phyloP scores from a whole-genome alignment of 257 asterid species.

The Lithospermum erythrorhizon region DNA sequence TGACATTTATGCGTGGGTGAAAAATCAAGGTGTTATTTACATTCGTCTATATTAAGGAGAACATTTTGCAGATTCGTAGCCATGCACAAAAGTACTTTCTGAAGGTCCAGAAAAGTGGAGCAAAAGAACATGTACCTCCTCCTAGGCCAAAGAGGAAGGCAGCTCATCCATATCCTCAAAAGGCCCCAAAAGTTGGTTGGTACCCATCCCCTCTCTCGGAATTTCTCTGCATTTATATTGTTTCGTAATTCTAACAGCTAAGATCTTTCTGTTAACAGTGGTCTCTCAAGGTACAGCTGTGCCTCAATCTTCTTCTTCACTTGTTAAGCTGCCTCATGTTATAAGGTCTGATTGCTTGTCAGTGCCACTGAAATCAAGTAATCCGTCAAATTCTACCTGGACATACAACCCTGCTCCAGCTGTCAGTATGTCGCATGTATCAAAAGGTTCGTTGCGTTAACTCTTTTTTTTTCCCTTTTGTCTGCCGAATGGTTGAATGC shows the following conservation, averaged over 20 bases:
- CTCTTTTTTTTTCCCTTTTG: background rate
- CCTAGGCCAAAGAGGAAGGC: conserved; percentile 97
- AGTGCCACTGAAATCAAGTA: conserved; percentile 27
- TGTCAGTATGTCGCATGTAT: conserved; percentile 16
- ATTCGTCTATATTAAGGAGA: conserved; percentile 4
- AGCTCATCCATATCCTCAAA: conserved; percentile 91
- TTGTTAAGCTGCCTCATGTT: conserved; percentile 32
- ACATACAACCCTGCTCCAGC: conserved; percentile 30
- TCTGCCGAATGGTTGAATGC: conserved; percentile 1
- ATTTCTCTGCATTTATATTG: background rate
- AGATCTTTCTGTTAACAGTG: conserved; percentile 17
- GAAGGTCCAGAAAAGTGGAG: conserved; percentile 84
- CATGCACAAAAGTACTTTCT: conserved; percentile 93
- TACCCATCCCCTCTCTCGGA: background rate
- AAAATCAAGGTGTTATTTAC: background rate
- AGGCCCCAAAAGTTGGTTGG: conserved; percentile 67
- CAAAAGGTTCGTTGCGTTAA: conserved; percentile 34
- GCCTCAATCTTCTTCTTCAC: conserved; percentile 35
- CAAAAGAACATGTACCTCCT: conserved; percentile 88
- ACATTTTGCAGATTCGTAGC: conserved; percentile 70
- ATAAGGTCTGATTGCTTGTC: conserved; percentile 35
- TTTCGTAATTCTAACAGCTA: conserved; percentile 1
- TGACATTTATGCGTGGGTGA: background rate
- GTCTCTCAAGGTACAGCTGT: conserved; percentile 32
- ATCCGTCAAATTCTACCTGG: conserved; percentile 43